phyloP scores from a whole-genome alignment of 2,329 filamentous ascomycete species.

The Diplodia scrobiculata region DNA sequence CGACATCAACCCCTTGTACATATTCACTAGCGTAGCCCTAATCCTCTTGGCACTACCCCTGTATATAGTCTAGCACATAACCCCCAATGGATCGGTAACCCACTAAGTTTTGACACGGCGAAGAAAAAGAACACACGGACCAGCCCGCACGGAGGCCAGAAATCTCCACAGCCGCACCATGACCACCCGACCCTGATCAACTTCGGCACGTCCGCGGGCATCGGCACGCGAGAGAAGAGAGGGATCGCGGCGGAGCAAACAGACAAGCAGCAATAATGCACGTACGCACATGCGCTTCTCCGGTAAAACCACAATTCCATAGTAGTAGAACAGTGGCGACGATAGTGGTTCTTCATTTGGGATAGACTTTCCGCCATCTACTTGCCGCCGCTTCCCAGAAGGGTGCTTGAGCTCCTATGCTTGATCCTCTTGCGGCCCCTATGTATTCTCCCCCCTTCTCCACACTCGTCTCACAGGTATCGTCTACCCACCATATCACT shows the following conservation, averaged over 20 bases:
- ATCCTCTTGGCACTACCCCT: too few relatives aligned
- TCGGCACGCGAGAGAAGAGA: too few relatives aligned
- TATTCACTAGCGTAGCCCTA: too few relatives aligned
- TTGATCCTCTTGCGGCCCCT: neutral
- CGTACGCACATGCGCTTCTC: too few relatives aligned
- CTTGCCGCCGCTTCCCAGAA: neutral
- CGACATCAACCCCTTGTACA: too few relatives aligned
- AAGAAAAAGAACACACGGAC: neutral
- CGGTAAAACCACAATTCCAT: too few relatives aligned
- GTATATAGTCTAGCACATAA: too few relatives aligned
- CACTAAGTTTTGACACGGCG: too few relatives aligned
- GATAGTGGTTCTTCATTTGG: neutral
- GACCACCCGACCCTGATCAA: neutral
- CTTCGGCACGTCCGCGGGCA: neutral
- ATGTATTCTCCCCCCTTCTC: neutral
- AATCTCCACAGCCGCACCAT: neutral
- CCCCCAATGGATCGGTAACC: too few relatives aligned
- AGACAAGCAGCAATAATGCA: neutral
- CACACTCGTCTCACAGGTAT: neutral
- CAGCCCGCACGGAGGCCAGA: neutral
- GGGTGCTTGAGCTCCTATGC: neutral
- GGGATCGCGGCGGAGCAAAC: neutral
- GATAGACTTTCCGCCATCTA: neutral
- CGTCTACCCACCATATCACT: neutral
- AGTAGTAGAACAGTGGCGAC: too few relatives aligned